These are phyloP conservation scores for Candida gorgasii DNA, from an alignment of 805 yeast species.

Conservation along the genomic window DNA sequence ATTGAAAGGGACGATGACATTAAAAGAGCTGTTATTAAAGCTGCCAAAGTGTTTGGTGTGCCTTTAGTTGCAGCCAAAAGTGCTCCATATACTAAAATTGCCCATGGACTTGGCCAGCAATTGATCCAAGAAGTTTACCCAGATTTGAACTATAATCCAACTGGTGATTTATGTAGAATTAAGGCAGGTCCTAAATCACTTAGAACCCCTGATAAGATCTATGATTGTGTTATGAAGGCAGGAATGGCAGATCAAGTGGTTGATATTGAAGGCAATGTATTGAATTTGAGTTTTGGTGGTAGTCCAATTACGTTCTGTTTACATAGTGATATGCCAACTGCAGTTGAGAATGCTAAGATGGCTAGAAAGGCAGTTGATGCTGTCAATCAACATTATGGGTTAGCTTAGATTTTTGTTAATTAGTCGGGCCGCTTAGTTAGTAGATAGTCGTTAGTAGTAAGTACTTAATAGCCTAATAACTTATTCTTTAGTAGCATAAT, in stretches of 20 bases:
- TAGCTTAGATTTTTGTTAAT: background rate
- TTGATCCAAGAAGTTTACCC: conserved; percentile 38
- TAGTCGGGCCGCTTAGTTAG: background rate
- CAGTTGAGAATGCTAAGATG: conserved; percentile 29
- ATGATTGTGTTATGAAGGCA: conserved; percentile 25
- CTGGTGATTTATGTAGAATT: conserved; percentile 27
- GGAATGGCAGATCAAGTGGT: conserved; percentile 25
- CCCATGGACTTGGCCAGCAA: conserved; percentile 31
- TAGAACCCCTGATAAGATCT: conserved; percentile 32
- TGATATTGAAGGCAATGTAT: conserved; percentile 21
- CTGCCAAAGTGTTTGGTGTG: conserved; percentile 33
- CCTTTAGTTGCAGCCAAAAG: conserved; percentile 41
- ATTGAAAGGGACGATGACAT: conserved; percentile 35
- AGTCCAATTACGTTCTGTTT: conserved; percentile 33
- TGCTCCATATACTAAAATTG: conserved; percentile 25
- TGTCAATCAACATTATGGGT: conserved; percentile 10
- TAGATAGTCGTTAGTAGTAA: no score
- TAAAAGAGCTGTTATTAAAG: conserved; percentile 36
- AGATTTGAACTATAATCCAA: conserved; percentile 32
- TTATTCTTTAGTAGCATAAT: no score
- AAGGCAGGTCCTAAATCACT: conserved; percentile 26
- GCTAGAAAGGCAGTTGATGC: conserved; percentile 28
- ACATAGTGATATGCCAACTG: conserved; percentile 41
- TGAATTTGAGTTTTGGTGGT: conserved; percentile 27
- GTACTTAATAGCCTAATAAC: no score